Conservation (phyloP, 2,329 filamentous ascomycete genomes). For the Bipolaris sorokiniana region DNA sequence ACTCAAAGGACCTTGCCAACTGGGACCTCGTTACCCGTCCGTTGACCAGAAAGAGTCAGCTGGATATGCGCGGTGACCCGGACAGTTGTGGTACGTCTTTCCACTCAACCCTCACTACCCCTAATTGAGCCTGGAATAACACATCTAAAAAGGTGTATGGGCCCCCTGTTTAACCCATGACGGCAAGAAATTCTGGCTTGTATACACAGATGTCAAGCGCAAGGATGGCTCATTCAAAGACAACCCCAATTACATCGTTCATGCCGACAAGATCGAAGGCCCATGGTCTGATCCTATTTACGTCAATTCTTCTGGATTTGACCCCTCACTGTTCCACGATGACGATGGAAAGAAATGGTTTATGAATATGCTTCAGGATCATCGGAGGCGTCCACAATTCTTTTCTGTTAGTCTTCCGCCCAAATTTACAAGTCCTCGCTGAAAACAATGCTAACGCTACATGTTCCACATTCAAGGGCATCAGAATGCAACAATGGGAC, state of each 20-base stretch:
- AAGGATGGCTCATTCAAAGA: slow-evolving; percentile 71
- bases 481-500: slow-evolving; percentile 65
- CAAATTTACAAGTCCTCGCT: background rate
- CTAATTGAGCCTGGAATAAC: slow-evolving; percentile 1
- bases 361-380: slow-evolving; percentile 48
- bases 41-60: slow-evolving; percentile 58
- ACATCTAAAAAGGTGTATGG: slow-evolving; percentile 55
- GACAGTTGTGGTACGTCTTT: slow-evolving; percentile 54
- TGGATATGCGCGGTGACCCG: slow-evolving; percentile 60
- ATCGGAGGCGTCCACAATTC: slow-evolving; percentile 38
- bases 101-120: no score
- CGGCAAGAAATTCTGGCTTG: slow-evolving; percentile 66
- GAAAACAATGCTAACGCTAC: background rate
- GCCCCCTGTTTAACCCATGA: slow-evolving; percentile 69
- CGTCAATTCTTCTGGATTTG: slow-evolving; percentile 67
- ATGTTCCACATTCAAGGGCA: slow-evolving; percentile 44
- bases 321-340: slow-evolving; percentile 55
- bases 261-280: slow-evolving; percentile 57
- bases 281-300: slow-evolving; percentile 68
- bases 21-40: slow-evolving; percentile 62
- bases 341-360: slow-evolving; percentile 48
- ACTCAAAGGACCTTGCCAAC: slow-evolving; percentile 60
- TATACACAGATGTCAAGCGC: slow-evolving; percentile 70
- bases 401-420: slow-evolving; percentile 54
- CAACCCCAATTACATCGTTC: slow-evolving; percentile 68